Evolutionary conservation across 2,329 filamentous ascomycete genomes (phyloP).

Genomic region (Periconia digitata): DNA sequence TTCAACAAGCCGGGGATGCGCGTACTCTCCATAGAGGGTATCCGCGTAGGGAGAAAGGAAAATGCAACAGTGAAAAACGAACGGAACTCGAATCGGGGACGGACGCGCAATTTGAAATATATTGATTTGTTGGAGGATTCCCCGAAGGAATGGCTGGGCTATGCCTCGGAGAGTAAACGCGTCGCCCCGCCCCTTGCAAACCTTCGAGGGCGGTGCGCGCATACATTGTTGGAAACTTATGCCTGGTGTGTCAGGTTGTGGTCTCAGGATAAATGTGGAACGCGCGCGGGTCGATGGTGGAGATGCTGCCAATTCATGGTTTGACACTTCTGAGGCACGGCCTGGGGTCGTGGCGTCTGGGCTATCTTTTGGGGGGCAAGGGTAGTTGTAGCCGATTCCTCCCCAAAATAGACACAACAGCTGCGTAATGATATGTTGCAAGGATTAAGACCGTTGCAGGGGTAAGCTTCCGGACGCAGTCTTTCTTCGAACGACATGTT

Average conservation of each 20-base stretch:
- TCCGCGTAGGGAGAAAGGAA: no score
- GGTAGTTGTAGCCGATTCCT: neutral
- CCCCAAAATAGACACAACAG: neutral
- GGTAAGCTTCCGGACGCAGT: neutral
- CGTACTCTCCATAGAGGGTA: neutral
- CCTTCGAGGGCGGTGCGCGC: no score
- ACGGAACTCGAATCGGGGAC: neutral
- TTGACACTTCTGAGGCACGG: neutral
- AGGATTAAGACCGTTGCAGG: no score
- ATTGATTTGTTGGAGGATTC: neutral
- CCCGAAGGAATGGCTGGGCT: neutral
- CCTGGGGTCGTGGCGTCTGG: neutral
- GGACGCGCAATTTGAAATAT: neutral
- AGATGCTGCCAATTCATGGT: neutral
- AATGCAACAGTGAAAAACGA: no score
- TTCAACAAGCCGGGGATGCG: neutral
- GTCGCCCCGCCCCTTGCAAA: no score
- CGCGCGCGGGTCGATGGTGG: neutral
- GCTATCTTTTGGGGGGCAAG: neutral
- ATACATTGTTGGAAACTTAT: neutral
- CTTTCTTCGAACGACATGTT: neutral
- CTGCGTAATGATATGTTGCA: no score
- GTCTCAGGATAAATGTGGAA: conserved; percentile 1
- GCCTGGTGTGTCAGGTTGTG: neutral
- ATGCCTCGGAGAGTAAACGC: neutral